Base-by-base conservation (phyloP, 1,284 basidiomycete species). In the Irpex sp. region DNA sequence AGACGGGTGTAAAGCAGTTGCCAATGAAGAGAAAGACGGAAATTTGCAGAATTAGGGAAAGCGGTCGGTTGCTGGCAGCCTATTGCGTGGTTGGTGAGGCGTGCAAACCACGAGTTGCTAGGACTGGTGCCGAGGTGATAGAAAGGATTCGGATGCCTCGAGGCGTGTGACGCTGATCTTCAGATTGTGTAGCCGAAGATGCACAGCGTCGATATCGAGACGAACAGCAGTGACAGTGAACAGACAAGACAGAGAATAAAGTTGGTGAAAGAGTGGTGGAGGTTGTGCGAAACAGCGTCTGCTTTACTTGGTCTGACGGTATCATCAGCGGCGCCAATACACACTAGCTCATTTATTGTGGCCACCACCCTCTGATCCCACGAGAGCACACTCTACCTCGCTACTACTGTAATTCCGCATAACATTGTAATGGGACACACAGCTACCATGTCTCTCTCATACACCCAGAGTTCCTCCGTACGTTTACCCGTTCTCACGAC, bases 31-130 rank as follows among this genome's bases (percentile, higher is more conserved):
- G 66, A 69, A 70, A 68, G 71, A 35, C 57, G 65, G 64, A 67
- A 67, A 60, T 59, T 58, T 61, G 62, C 68, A 63, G 61, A 68
- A 65, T 67, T 68, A 65, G 68, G 64, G 63, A 65, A 68, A 63
- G 71, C 67, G 67, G 63, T 67, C 65, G 68, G 71, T 61, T 63
- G 69, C 53, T 55, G 53, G 53, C 53, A 55, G 53, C 26, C 53
- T 55, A 55, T 68, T 70, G 72, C 68, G 72, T 72, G 71, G 66
- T 68, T 68, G 66, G 7, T 64, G 68, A 67, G 69, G 74, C 74
- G 74, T 75, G 74, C 68, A 72, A 64, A 69, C 74, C 74, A 75
- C 74, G 74, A 75, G 74, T 74, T 71, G 68, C 26, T 26, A 26
- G 68, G 69, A 70, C 69, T 68, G 66, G 58, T 67, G 65, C 70